phyloP scores from a whole-genome alignment of 768 basidiomycete species.

The Mycena kentingensis region DNA sequence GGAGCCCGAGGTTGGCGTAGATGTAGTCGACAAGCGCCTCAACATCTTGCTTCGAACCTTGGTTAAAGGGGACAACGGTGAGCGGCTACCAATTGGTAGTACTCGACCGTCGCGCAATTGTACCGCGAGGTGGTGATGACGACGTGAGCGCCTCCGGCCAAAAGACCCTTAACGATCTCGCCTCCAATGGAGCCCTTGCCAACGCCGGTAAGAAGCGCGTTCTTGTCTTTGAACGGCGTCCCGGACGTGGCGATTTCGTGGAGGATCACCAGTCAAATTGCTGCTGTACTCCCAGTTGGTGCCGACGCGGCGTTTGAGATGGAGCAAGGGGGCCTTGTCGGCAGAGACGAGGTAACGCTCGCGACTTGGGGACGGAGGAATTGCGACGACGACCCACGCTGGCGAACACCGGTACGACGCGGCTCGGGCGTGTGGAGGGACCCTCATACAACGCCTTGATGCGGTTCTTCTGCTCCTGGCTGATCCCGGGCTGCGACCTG shows the following conservation, averaged over 20 bases:
- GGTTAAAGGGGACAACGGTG: slow-evolving; percentile 98
- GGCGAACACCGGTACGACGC: slow-evolving; percentile 57
- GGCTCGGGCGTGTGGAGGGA: slow-evolving; percentile 78
- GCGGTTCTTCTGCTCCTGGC: slow-evolving; percentile 92
- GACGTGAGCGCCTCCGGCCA: too few relatives aligned
- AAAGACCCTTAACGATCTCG: too few relatives aligned
- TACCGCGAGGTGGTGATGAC: too few relatives aligned
- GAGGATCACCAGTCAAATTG: slow-evolving; percentile 91
- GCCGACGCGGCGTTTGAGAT: too few relatives aligned
- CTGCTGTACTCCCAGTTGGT: too few relatives aligned
- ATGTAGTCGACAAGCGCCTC: too few relatives aligned
- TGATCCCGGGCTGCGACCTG: slow-evolving; percentile 95
- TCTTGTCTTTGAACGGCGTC: slow-evolving; percentile 98
- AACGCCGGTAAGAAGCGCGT: slow-evolving; percentile 95
- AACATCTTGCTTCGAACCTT: too few relatives aligned
- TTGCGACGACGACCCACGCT: slow-evolving; percentile 90
- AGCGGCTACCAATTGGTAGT: slow-evolving; percentile 96
- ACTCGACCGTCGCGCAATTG: too few relatives aligned
- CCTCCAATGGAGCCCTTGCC: too few relatives aligned
- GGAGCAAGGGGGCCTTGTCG: too few relatives aligned
- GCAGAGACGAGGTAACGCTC: slow-evolving; percentile 79
- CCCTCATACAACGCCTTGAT: too few relatives aligned
- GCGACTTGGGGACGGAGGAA: slow-evolving; percentile 93
- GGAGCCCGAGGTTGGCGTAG: slow-evolving; percentile 91
- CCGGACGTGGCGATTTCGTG: slow-evolving; percentile 99